phyloP scores from a whole-genome alignment of 352 stramenopile genomes.

The Phytophthora crassamura region DNA sequence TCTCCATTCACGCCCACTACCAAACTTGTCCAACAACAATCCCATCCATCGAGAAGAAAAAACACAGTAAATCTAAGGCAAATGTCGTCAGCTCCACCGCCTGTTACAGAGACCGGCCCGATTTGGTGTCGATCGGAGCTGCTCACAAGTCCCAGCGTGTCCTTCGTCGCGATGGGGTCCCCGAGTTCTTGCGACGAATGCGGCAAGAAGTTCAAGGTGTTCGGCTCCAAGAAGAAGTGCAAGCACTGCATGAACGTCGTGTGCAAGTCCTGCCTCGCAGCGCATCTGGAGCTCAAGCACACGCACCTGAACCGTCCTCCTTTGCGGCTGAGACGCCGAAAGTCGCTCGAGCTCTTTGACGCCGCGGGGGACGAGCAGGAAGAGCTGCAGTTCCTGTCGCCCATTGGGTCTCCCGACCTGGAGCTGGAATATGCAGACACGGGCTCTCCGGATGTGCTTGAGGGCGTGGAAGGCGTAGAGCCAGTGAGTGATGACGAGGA shows the following conservation, averaged over 20 bases:
- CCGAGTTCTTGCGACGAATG: slow-evolving; percentile 63
- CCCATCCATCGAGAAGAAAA: too few relatives aligned
- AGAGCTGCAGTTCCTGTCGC: slow-evolving; percentile 66
- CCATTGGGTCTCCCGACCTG: slow-evolving; percentile 26
- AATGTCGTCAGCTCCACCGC: too few relatives aligned
- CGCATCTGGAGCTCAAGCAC: slow-evolving; percentile 61
- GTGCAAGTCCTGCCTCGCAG: slow-evolving; percentile 60
- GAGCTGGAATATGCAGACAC: slow-evolving; percentile 37
- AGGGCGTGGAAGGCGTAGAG: slow-evolving; percentile 48
- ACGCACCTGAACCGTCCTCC: slow-evolving; percentile 27
- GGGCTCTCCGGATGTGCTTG: slow-evolving; percentile 39
- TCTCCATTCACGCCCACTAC: too few relatives aligned
- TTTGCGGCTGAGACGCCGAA: slow-evolving; percentile 19
- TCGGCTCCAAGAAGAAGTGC: slow-evolving; percentile 74
- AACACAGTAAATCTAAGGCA: too few relatives aligned
- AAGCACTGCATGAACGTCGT: slow-evolving; percentile 66
- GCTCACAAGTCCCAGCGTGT: too few relatives aligned
- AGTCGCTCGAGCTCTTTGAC: slow-evolving; percentile 37
- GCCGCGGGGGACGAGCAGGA: slow-evolving; percentile 28
- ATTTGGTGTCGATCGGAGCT: too few relatives aligned
- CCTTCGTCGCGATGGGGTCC: slow-evolving; percentile 38
- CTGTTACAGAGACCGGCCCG: too few relatives aligned
- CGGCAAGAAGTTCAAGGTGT: slow-evolving; percentile 82
- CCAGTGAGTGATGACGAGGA: slow-evolving; percentile 55
- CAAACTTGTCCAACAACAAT: too few relatives aligned